A percentile compares a stretch with the other conserved stretches of the same genome.
Evolutionary conservation across 441 rosid genomes (phyloP).

Genomic region (Populus trichocarpa): DNA sequence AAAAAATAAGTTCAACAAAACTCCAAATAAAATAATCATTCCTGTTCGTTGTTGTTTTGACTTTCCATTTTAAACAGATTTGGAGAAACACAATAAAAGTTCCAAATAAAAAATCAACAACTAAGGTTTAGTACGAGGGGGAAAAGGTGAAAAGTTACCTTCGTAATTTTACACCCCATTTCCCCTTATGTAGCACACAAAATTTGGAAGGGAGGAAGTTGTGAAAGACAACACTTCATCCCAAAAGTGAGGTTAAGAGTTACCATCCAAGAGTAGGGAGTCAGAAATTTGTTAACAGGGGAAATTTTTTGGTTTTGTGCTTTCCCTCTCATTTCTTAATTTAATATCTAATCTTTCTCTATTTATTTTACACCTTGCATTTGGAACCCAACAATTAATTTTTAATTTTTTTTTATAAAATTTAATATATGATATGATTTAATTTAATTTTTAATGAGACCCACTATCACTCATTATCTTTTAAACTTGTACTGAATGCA

Average conservation of each 20-base stretch:
- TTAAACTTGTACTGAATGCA: not conserved
- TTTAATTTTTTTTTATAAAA: too few relatives aligned
- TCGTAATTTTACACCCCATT: not conserved
- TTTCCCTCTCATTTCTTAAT: not conserved
- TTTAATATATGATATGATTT: not conserved
- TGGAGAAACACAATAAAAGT: not conserved
- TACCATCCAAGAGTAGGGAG: not conserved
- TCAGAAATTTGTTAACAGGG: not conserved
- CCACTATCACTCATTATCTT: not conserved
- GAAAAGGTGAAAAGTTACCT: not conserved
- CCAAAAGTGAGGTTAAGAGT: not conserved
- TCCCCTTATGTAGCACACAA: not conserved
- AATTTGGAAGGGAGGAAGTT: not conserved
- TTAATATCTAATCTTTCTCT: not conserved
- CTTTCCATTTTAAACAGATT: not conserved
- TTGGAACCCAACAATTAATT: not conserved
- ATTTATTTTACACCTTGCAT: not conserved
- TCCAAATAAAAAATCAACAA: too few relatives aligned
- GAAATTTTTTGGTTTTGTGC: not conserved
- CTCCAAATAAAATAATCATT: not conserved
- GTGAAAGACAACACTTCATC: not conserved
- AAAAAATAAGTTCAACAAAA: not conserved
- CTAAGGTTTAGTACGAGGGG: not conserved
- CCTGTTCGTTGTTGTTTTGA: not conserved
- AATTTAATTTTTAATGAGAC: not conserved